Conservation (phyloP, 2,329 filamentous ascomycete genomes). For the Colletotrichum liaoningense region DNA sequence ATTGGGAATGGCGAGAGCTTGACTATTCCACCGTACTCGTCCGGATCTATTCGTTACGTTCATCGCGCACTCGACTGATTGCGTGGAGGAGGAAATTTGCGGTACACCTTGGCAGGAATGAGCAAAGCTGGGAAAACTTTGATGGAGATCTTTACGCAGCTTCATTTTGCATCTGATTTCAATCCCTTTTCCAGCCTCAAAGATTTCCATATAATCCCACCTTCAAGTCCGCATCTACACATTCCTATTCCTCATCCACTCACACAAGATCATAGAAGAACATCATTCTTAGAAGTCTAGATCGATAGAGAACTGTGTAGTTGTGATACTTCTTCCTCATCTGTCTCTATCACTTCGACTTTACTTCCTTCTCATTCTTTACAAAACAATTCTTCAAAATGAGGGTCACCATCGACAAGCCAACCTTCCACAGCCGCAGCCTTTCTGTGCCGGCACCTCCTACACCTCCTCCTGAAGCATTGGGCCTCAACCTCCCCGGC, state of each 20-base stretch:
- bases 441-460: neutral
- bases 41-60: too few relatives aligned
- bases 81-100: too few relatives aligned
- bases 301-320: neutral
- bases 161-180: neutral
- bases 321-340: neutral
- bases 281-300: too few relatives aligned
- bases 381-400: neutral
- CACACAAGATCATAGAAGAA: neutral
- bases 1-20: too few relatives aligned
- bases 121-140: neutral
- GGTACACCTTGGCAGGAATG: too few relatives aligned
- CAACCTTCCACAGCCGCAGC: constrained; percentile 3
- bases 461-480: neutral
- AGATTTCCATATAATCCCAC: neutral
- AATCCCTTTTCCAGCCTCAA: too few relatives aligned
- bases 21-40: too few relatives aligned
- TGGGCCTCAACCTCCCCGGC: neutral
- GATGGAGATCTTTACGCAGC: neutral
- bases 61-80: too few relatives aligned
- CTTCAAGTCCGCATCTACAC: neutral
- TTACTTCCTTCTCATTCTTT: too few relatives aligned
- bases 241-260: neutral
- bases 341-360: neutral
- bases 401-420: neutral